A percentile compares a stretch with the other conserved stretches of the same genome.
phyloP scores from a whole-genome alignment of 2,329 filamentous ascomycete genomes.

The Fusarium neocosmosporiellum region DNA sequence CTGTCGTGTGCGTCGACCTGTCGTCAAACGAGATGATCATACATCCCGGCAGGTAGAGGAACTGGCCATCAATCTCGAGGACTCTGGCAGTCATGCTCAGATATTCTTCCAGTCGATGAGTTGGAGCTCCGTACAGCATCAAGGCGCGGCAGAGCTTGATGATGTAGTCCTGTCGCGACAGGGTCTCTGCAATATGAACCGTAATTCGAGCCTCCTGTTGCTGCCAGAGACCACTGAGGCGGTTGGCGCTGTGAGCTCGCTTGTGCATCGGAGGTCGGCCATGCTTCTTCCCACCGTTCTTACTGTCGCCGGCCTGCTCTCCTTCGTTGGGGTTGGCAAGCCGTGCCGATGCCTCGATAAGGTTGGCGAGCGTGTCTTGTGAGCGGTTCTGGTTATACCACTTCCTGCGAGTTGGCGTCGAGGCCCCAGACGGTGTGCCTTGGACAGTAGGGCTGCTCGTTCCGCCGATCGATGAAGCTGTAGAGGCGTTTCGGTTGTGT shows the following conservation, averaged over 20 bases:
- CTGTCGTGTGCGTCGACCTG: conserved; percentile 70
- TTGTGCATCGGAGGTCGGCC: conserved; percentile 47
- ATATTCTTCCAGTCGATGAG: conserved; percentile 90
- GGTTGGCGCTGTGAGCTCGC: conserved; percentile 50
- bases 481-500: conserved; percentile 41
- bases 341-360: conserved; percentile 59
- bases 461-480: conserved; percentile 42
- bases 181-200: conserved; percentile 70
- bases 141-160: conserved; percentile 84
- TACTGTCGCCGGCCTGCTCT: conserved; percentile 22
- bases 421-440: conserved; percentile 50
- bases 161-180: conserved; percentile 84
- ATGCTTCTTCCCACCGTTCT: conserved; percentile 46
- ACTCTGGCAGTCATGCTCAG: conserved; percentile 86
- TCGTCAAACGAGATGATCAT: conserved; percentile 95
- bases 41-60: conserved; percentile 88
- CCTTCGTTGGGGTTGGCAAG: conserved; percentile 51
- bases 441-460: conserved; percentile 51
- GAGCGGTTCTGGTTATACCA: conserved; percentile 63
- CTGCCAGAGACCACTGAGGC: conserved; percentile 53
- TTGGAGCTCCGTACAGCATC: conserved; percentile 90
- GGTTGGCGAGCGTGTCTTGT: conserved; percentile 58
- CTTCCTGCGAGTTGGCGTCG: conserved; percentile 56
- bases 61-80: conserved; percentile 87
- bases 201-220: conserved; percentile 60